Conservation (phyloP, 139 green algal species). For the Penium margaritaceum region DNA sequence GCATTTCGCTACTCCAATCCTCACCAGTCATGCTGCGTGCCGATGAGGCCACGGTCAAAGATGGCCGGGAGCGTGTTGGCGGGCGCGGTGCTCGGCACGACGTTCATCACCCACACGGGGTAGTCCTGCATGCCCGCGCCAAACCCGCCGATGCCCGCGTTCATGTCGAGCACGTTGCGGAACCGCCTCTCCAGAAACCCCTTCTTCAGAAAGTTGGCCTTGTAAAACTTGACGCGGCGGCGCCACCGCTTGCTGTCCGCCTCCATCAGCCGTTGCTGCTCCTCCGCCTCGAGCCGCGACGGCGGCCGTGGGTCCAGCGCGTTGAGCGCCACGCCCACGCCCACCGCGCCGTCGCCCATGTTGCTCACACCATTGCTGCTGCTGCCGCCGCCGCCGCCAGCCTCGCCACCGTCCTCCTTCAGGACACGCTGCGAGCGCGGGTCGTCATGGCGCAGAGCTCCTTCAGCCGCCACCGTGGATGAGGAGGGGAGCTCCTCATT, state of each 20-base stretch:
- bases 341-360: not conserved
- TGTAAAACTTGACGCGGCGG: not conserved
- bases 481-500: too few species aligned
- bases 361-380: not conserved
- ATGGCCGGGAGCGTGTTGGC: slow-evolving; percentile 17
- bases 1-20: too few species aligned
- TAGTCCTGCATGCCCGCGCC: not conserved
- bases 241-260: slow-evolving; percentile 1
- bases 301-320: too few species aligned
- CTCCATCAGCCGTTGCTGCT: not conserved
- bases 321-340: not conserved
- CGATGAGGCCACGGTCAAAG: slow-evolving; percentile 19
- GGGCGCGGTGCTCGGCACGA: not conserved
- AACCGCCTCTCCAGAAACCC: not conserved
- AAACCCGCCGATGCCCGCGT: slow-evolving; percentile 1
- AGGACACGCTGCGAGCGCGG: too few species aligned
- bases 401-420: not conserved
- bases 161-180: slow-evolving; percentile 10
- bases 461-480: too few species aligned
- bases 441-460: too few species aligned
- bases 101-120: slow-evolving; percentile 27
- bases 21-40: slow-evolving; percentile 24
- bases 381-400: not conserved
- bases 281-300: too few species aligned
- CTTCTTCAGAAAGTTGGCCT: not conserved